Evolutionary conservation across 2,329 filamentous ascomycete species (phyloP).

Genomic region (Hypoxylon sp.): DNA sequence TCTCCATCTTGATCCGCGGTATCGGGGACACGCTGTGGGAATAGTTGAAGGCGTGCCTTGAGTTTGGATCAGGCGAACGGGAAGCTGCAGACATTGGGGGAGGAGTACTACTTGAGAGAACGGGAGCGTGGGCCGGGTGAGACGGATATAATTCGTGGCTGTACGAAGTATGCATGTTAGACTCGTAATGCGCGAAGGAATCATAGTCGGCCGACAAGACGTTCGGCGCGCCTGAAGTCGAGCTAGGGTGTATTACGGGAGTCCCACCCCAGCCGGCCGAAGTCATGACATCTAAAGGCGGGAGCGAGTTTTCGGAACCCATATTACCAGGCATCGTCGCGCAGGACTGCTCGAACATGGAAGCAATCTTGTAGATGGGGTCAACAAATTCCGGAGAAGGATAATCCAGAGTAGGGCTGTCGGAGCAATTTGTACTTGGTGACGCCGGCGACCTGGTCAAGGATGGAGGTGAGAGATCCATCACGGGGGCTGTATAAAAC

Average conservation of each 20-base stretch:
- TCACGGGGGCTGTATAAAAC: slow-evolving; percentile 53
- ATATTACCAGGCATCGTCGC: slow-evolving; percentile 56
- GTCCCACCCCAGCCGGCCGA: slow-evolving; percentile 62
- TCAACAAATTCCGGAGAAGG: slow-evolving; percentile 62
- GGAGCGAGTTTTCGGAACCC: slow-evolving; percentile 57
- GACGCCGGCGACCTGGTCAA: slow-evolving; percentile 62
- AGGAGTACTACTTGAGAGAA: slow-evolving; percentile 48
- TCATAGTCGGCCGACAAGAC: slow-evolving; percentile 67
- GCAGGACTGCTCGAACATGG: slow-evolving; percentile 61
- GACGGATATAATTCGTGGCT: slow-evolving; percentile 63
- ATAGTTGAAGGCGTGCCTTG: slow-evolving; percentile 55
- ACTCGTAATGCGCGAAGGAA: slow-evolving; percentile 64
- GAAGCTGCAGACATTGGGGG: slow-evolving; percentile 52
- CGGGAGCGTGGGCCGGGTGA: slow-evolving; percentile 55
- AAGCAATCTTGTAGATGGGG: slow-evolving; percentile 61
- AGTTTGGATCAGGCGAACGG: slow-evolving; percentile 53
- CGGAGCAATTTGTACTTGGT: slow-evolving; percentile 62
- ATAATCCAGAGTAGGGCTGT: slow-evolving; percentile 61
- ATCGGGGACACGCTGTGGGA: slow-evolving; percentile 52
- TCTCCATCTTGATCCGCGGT: slow-evolving; percentile 60
- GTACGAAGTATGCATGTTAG: slow-evolving; percentile 60
- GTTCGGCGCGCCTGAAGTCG: slow-evolving; percentile 61
- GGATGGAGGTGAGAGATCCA: slow-evolving; percentile 66
- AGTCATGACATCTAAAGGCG: slow-evolving; percentile 59
- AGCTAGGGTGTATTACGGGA: slow-evolving; percentile 58